These are phyloP conservation scores for Cercospora beticola DNA, from an alignment of 2,329 filamentous ascomycete species.

Conservation along the genomic window DNA sequence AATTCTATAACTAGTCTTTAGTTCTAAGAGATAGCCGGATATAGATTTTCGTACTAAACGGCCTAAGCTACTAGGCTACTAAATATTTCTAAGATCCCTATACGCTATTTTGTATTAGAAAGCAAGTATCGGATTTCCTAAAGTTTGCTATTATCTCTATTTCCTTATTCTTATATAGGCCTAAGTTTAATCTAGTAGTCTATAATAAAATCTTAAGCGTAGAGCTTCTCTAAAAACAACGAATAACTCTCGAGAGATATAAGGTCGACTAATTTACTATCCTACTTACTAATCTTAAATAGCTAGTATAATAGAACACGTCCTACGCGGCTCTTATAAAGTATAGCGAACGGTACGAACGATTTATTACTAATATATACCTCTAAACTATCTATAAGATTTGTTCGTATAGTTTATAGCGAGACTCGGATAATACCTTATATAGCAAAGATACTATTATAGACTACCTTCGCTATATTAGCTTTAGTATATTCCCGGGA, in stretches of 20 bases:
- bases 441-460: not conserved
- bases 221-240: not conserved
- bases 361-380: not conserved
- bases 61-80: not conserved
- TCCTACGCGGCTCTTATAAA: not conserved
- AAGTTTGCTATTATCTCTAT: not conserved
- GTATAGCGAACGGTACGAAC: not conserved
- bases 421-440: not conserved
- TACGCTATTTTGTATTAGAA: not conserved
- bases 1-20: not conserved
- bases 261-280: not conserved
- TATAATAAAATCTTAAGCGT: not conserved
- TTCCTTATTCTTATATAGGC: not conserved
- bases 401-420: not conserved
- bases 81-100: not conserved
- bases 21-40: not conserved
- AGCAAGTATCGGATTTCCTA: not conserved
- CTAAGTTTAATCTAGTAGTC: not conserved
- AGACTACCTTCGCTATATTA: not conserved
- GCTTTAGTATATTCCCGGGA: not conserved
- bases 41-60: not conserved
- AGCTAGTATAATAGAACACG: not conserved
- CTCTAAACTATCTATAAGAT: not conserved
- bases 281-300: not conserved
- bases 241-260: not conserved